Evolutionary conservation across 2,329 filamentous ascomycete genomes (phyloP), one percentile per base, ranked within the genome.

Genomic region (Trichoderma semiorbis): DNA sequence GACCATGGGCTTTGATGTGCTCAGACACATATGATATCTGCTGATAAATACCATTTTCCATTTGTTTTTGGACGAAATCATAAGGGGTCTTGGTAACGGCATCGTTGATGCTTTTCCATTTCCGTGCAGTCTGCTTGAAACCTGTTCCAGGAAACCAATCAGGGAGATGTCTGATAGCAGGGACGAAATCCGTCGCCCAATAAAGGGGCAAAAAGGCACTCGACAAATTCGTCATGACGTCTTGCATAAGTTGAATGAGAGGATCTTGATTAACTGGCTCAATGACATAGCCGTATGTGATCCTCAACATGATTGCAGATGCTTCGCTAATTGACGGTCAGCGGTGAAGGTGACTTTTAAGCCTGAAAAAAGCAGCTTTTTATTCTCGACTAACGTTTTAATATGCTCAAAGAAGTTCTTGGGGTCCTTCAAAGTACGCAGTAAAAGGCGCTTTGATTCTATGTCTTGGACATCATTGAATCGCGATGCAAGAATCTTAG

Each of bases 381-480:
- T 14, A 24, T 53, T 3, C 3, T 12, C 47, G 6, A 43, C 73
- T 61, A 53, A 74, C 74, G 69, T 73, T 47, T 69, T 75, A 11
- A 73, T 21, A 28, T 75, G 74, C 12, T 70, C 18, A 14, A 69
- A 32, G 11, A 68, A 36, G 14, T 64, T 43, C 3, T 43, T n/a
- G 5, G 73, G 74, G 11, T 71, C 14, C 5, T 64, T 53, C 21
- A 75, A 39, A 2, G 43, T 39, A 6, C 72, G 34, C n/a, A 72
- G 7, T 12, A 75, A 72, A n/a, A 72, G 53, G n/a, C 72, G 71
- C 7, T 55, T 39, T 12, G 70, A 63, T 55, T 74, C 74, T 10
- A 72, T 18, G 3, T 74, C 72, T 32, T 74, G 72, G 21, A 70
- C 36, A 3, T 65, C n/a, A n/a, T 63, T 30, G 26, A 71, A 74